phyloP scores from a whole-genome alignment of 1,284 basidiomycete genomes.

The Wolfiporia cocos region DNA sequence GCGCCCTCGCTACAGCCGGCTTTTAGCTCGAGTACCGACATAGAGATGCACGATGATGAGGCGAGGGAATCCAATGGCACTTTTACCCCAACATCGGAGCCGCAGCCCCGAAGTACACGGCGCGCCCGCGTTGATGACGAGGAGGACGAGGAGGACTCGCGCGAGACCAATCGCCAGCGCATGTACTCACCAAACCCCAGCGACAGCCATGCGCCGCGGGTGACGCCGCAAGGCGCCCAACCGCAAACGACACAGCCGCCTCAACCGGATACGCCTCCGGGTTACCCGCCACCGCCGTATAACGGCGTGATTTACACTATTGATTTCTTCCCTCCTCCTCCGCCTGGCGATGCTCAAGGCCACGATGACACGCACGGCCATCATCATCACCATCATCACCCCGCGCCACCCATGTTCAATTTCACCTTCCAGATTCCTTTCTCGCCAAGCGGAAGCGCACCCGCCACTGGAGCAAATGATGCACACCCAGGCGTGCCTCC shows the following conservation, averaged over 20 bases:
- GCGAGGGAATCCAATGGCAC: slow-evolving; percentile 1
- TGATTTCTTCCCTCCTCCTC: slow-evolving; percentile 14
- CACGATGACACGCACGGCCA: background rate
- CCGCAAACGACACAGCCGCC: slow-evolving; percentile 5
- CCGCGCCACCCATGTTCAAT: slow-evolving; percentile 11
- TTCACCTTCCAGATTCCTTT: slow-evolving; percentile 16
- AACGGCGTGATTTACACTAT: slow-evolving; percentile 16
- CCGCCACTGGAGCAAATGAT: slow-evolving; percentile 2
- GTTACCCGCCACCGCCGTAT: slow-evolving; percentile 11
- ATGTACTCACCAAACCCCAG: slow-evolving; percentile 15
- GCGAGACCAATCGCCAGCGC: slow-evolving; percentile 25
- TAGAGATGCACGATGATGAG: slow-evolving; percentile 14
- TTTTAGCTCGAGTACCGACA: slow-evolving; percentile 4
- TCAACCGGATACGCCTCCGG: slow-evolving; percentile 1
- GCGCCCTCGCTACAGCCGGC: slow-evolving; percentile 3
- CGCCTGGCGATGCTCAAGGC: background rate
- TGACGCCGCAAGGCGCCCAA: slow-evolving; percentile 3
- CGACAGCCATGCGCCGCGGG: slow-evolving; percentile 12
- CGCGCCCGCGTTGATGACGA: slow-evolving; percentile 25
- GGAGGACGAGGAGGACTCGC: slow-evolving; percentile 19
- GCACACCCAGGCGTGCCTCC: background rate
- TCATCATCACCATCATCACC: slow-evolving; percentile 4
- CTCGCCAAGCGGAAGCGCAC: slow-evolving; percentile 7
- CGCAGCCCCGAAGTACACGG: slow-evolving; percentile 9
- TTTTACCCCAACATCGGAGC: background rate